Evolutionary conservation across 176 grass and related monocot genomes (phyloP).

Genomic region (Aegilops bicornis): DNA sequence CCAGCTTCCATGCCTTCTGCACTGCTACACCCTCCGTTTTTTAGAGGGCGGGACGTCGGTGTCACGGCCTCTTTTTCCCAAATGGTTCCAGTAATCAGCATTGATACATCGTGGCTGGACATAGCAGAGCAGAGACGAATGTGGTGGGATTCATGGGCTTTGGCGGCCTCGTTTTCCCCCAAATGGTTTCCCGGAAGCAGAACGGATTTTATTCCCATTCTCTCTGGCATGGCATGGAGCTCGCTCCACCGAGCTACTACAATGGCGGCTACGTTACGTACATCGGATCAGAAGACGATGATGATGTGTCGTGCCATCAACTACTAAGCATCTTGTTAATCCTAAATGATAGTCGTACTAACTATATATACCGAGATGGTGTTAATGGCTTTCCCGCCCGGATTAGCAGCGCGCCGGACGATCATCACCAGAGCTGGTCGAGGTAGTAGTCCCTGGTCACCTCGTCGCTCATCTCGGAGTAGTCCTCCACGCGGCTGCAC

Average conservation of each 20-base stretch:
- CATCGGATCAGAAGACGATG: not conserved
- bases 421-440: conserved; percentile 77
- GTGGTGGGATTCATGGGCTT: not conserved
- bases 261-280: not conserved
- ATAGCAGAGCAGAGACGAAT: not conserved
- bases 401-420: not conserved
- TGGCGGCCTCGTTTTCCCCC: not conserved
- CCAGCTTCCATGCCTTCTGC: not conserved
- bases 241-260: not conserved
- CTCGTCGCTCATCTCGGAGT: conserved; percentile 41
- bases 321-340: not conserved
- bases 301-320: not conserved
- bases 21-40: not conserved
- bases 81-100: not conserved
- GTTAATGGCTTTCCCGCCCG: not conserved
- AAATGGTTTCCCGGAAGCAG: not conserved
- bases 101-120: not conserved
- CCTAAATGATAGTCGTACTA: not conserved
- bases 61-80: not conserved
- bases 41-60: not conserved
- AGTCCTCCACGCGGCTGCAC: conserved; percentile 19
- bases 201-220: conserved; percentile 32
- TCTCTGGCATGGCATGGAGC: not conserved
- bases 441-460: conserved; percentile 87
- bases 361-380: conserved; percentile 28